These are phyloP conservation scores for Filobasidium floriforme DNA, from an alignment of 768 basidiomycete genomes.

Conservation along the genomic window DNA sequence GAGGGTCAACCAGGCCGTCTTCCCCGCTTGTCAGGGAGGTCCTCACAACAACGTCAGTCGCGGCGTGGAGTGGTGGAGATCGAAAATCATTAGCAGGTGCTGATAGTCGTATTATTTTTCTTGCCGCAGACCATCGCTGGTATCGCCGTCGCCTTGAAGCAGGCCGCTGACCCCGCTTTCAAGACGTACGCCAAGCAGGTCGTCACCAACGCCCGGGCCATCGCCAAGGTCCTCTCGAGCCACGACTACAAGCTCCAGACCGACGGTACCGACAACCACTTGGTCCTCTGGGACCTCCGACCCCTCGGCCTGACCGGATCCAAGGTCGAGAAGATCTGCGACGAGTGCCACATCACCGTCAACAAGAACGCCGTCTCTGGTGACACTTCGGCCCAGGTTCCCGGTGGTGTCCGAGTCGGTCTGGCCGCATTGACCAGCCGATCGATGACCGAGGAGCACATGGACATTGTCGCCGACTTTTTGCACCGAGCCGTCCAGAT, in stretches of 20 bases:
- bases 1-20: conserved; percentile 94
- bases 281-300: conserved; percentile 94
- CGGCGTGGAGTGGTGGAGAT: background rate
- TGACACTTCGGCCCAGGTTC: conserved; percentile 87
- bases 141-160: conserved; percentile 83
- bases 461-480: conserved; percentile 79
- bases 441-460: conserved; percentile 79
- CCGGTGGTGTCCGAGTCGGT: conserved; percentile 94
- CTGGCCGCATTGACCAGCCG: conserved; percentile 90
- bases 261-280: conserved; percentile 91
- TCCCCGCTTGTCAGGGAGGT: conserved; percentile 99
- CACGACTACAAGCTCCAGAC: conserved; percentile 96
- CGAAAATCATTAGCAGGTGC: background rate
- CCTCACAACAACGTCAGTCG: conserved; percentile 87
- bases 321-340: conserved; percentile 98
- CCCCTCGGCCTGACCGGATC: conserved; percentile 92
- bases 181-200: conserved; percentile 91
- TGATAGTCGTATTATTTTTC: conserved; percentile 8
- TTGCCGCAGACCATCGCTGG: conserved; percentile 80
- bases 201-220: conserved; percentile 72
- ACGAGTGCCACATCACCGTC: conserved; percentile 90
- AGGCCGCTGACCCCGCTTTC: conserved; percentile 81
- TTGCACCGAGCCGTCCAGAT: conserved; percentile 91
- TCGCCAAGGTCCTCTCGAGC: conserved; percentile 62
- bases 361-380: conserved; percentile 90